Conservation (phyloP, 192 early-diverging fungal genomes). For the Ambispora gerdemannii region DNA sequence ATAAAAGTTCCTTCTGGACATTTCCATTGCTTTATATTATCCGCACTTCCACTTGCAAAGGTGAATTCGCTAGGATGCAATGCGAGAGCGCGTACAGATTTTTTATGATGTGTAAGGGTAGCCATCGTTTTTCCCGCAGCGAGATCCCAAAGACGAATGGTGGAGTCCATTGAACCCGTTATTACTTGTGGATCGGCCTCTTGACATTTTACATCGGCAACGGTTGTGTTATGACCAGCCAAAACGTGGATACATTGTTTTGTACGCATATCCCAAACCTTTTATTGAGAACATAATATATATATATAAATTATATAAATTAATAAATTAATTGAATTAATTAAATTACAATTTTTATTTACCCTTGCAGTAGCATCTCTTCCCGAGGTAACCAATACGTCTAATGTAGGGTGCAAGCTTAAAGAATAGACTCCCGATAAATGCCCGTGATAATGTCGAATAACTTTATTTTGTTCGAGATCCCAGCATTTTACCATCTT, state of each 20-base stretch:
- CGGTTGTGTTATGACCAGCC: constrained; percentile 82
- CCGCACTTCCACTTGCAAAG: constrained; percentile 84
- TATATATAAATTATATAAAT: background rate
- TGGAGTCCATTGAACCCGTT: constrained; percentile 89
- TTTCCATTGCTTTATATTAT: constrained; percentile 97
- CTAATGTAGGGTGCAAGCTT: constrained; percentile 89
- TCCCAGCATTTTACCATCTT: constrained; percentile 99
- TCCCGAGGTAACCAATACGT: constrained; percentile 91
- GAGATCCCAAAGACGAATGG: constrained; percentile 94
- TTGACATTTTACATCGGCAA: constrained; percentile 86
- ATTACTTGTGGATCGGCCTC: constrained; percentile 97
- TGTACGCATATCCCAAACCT: constrained; percentile 99
- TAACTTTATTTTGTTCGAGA: constrained; percentile 97
- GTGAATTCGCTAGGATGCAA: constrained; percentile 92
- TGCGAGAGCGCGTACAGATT: constrained; percentile 87
- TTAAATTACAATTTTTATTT: constrained; percentile 30
- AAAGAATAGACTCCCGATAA: constrained; percentile 91
- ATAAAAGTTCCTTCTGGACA: constrained; percentile 93
- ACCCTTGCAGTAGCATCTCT: constrained; percentile 92
- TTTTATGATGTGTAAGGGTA: constrained; percentile 97
- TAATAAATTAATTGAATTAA: background rate
- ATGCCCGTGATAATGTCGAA: constrained; percentile 98
- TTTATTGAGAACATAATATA: constrained; percentile 9
- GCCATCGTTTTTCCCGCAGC: constrained; percentile 94
- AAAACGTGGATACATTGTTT: constrained; percentile 88